phyloP scores from a whole-genome alignment of 345 rosid genomes.

The Pugionium dolabratum region DNA sequence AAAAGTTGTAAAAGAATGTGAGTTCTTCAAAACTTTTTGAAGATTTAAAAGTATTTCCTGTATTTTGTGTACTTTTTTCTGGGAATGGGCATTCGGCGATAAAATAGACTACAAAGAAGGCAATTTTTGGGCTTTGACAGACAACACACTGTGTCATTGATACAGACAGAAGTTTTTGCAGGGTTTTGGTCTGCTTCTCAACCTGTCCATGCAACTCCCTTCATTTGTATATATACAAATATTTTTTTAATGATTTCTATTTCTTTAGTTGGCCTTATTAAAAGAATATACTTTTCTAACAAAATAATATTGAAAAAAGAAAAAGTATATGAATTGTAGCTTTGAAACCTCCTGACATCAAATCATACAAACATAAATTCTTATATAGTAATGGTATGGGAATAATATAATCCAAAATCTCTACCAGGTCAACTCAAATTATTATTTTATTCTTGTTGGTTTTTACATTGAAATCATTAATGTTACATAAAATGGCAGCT shows the following conservation, averaged over 20 bases:
- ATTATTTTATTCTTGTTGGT: conserved; percentile 1
- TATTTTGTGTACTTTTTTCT: neutral
- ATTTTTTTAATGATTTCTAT: neutral
- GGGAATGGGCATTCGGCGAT: conserved; percentile 1
- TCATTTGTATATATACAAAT: neutral
- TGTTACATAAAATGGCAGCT: neutral
- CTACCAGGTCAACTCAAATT: conserved; percentile 26
- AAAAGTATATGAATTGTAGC: neutral
- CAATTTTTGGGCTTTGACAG: conserved; percentile 14
- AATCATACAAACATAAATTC: conserved; percentile 18
- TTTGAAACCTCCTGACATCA: conserved; percentile 22
- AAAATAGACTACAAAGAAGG: conserved; percentile 30
- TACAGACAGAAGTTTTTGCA: conserved; percentile 35
- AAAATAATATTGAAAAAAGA: too few species aligned
- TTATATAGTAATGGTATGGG: conserved; percentile 7
- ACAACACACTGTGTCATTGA: conserved; percentile 40
- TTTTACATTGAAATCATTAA: conserved; percentile 15
- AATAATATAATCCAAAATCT: conserved; percentile 6
- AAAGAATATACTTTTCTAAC: conserved; percentile 6
- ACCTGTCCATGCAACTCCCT: conserved; percentile 6
- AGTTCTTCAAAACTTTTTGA: neutral
- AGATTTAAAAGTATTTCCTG: neutral
- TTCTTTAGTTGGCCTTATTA: conserved; percentile 26
- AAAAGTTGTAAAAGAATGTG: conserved; percentile 8
- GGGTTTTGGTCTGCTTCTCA: conserved; percentile 31